phyloP scores from a whole-genome alignment of 2,329 filamentous ascomycete genomes.

The Bipolaris gigantea region DNA sequence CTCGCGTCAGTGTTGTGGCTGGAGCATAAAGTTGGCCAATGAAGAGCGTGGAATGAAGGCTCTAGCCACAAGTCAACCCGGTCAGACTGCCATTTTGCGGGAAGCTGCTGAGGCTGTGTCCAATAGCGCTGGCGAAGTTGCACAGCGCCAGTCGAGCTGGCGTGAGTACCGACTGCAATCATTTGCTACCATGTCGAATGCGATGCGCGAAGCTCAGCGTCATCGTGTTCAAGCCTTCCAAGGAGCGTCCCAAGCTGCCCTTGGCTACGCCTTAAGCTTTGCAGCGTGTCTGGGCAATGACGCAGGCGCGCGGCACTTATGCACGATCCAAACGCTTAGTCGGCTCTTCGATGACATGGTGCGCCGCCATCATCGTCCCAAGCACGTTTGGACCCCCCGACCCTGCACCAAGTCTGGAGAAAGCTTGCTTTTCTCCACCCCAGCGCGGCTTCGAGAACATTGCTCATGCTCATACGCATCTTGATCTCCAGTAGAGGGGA shows the following conservation, averaged over 20 bases:
- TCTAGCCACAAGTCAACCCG: constrained; percentile 6
- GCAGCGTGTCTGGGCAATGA: constrained; percentile 10
- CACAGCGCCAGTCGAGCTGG: constrained; percentile 8
- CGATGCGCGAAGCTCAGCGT: constrained; percentile 21
- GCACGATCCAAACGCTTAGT: constrained; percentile 24
- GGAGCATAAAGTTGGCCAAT: constrained; percentile 1
- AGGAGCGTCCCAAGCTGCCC: constrained; percentile 7
- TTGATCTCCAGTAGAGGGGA: no score
- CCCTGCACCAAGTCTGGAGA: background rate
- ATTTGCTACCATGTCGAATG: background rate
- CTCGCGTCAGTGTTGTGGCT: constrained; percentile 11
- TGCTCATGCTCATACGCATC: no score
- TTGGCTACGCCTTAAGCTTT: constrained; percentile 21
- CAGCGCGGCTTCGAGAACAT: no score
- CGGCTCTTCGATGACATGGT: constrained; percentile 5
- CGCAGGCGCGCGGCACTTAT: constrained; percentile 8
- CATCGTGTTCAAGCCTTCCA: constrained; percentile 27
- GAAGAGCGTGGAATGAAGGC: background rate
- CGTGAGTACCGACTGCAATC: background rate
- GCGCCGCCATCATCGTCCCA: background rate
- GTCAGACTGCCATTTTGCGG: background rate
- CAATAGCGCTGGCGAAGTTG: constrained; percentile 14
- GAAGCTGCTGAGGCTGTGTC: constrained; percentile 5
- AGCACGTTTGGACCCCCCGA: no score
- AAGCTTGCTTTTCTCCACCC: background rate